Evolutionary conservation across 345 rosid species (phyloP).

Genomic region (Kernera saxatilis): DNA sequence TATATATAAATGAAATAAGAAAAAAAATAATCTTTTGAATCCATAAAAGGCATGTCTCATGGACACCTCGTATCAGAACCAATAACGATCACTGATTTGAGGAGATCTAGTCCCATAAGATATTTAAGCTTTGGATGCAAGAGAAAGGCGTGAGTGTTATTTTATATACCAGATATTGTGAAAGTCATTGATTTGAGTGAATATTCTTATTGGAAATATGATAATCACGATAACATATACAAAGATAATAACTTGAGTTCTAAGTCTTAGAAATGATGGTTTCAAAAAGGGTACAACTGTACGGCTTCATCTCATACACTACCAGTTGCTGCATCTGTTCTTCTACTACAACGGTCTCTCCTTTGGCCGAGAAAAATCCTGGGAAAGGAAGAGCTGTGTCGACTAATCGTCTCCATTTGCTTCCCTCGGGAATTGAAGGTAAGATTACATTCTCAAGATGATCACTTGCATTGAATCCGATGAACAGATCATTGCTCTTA

Average conservation of each 20-base stretch:
- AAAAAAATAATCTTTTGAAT: neutral
- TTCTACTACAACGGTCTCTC: slow-evolving; percentile 41
- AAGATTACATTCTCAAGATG: slow-evolving; percentile 40
- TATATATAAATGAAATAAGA: neutral
- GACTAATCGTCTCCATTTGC: slow-evolving; percentile 57
- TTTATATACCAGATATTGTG: neutral
- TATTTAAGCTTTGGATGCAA: neutral
- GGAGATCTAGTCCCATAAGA: neutral
- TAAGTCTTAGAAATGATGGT: slow-evolving; percentile 33
- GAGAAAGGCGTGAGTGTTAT: neutral
- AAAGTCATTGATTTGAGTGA: neutral
- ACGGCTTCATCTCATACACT: slow-evolving; percentile 65
- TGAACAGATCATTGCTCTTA: slow-evolving; percentile 45
- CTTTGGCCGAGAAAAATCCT: slow-evolving; percentile 59
- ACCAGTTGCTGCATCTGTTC: slow-evolving; percentile 41
- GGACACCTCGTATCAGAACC: neutral
- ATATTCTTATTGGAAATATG: neutral
- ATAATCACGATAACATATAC: slow-evolving; percentile 2
- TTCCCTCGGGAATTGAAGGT: slow-evolving; percentile 54
- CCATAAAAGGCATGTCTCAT: slow-evolving; percentile 5
- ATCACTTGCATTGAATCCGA: slow-evolving; percentile 62
- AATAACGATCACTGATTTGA: neutral
- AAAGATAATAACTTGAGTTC: slow-evolving; percentile 7
- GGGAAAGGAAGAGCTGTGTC: slow-evolving; percentile 88
- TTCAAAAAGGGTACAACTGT: slow-evolving; percentile 82